Conservation (phyloP, 257 asterid species). For the Paraleonurus japonicus region DNA sequence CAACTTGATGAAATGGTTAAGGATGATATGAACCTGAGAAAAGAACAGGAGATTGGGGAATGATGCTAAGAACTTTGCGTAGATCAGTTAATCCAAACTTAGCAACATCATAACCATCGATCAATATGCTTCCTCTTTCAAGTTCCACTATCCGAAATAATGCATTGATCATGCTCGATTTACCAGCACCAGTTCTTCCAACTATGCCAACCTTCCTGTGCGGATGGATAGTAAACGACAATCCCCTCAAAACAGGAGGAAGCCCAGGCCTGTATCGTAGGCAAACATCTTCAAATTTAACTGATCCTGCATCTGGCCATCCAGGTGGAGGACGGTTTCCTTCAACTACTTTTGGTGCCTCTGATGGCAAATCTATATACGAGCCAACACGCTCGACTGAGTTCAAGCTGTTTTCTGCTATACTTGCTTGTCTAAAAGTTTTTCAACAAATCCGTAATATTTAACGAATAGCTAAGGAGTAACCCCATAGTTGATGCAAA, state of each 20-base stretch:
- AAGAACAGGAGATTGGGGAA: conserved; percentile 84
- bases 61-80: conserved; percentile 65
- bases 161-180: conserved; percentile 83
- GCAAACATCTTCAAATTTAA: conserved; percentile 55
- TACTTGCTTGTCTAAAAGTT: conserved; percentile 67
- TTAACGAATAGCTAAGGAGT: conserved; percentile 79
- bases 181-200: conserved; percentile 89
- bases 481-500: conserved; percentile 82
- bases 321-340: conserved; percentile 62
- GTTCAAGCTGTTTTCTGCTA: conserved; percentile 76
- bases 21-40: conserved; percentile 56
- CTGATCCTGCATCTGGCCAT: conserved; percentile 67
- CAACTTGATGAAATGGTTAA: conserved; percentile 12
- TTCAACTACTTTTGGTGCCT: conserved; percentile 62
- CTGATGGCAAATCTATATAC: conserved; percentile 73
- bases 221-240: conserved; percentile 53
- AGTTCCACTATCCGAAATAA: conserved; percentile 74
- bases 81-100: conserved; percentile 64
- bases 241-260: conserved; percentile 58
- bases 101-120: conserved; percentile 56
- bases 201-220: conserved; percentile 74
- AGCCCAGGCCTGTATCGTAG: conserved; percentile 68
- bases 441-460: conserved; percentile 64
- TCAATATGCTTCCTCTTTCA: conserved; percentile 65
- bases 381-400: conserved; percentile 82